Percentiles rank a stretch among this genome's conserved stretches.
phyloP scores from a whole-genome alignment of 208 protist genomes.

The Trypanosoma cruzi region DNA sequence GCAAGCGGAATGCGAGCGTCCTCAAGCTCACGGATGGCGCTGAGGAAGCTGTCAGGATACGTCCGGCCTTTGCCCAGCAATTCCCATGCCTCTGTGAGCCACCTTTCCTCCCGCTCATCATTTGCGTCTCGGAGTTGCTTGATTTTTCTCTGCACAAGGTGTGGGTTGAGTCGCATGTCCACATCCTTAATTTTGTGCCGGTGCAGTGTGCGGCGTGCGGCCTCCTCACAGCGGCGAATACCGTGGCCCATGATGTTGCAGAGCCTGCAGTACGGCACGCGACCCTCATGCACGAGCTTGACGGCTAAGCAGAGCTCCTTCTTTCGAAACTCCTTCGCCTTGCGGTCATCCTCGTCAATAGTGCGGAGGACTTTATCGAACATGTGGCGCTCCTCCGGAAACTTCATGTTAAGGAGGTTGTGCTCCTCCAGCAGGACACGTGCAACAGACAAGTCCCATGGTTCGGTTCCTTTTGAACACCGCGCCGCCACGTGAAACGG shows the following conservation, averaged over 20 bases:
- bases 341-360: slow-evolving; percentile 79
- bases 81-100: slow-evolving; percentile 58
- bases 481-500: slow-evolving; percentile 67
- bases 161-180: slow-evolving; percentile 65
- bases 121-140: slow-evolving; percentile 32
- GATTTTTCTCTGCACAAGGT: slow-evolving; percentile 36
- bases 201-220: slow-evolving; percentile 44
- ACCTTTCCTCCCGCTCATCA: slow-evolving; percentile 31
- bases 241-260: slow-evolving; percentile 74
- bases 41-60: slow-evolving; percentile 60
- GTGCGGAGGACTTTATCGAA: slow-evolving; percentile 50
- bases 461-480: slow-evolving; percentile 57
- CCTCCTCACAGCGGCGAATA: slow-evolving; percentile 51
- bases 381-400: slow-evolving; percentile 45
- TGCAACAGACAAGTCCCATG: slow-evolving; percentile 83
- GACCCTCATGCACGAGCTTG: slow-evolving; percentile 64
- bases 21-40: slow-evolving; percentile 68
- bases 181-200: slow-evolving; percentile 45
- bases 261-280: slow-evolving; percentile 54
- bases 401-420: slow-evolving; percentile 50
- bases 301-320: slow-evolving; percentile 77
- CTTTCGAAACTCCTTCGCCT: slow-evolving; percentile 84
- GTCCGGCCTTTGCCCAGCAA: slow-evolving; percentile 36
- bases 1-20: slow-evolving; percentile 75
- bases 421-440: slow-evolving; percentile 69